Evolutionary conservation across 2,329 filamentous ascomycete species (phyloP), one percentile per base, ranked within the genome.

Genomic region (Polytolypa hystricis): DNA sequence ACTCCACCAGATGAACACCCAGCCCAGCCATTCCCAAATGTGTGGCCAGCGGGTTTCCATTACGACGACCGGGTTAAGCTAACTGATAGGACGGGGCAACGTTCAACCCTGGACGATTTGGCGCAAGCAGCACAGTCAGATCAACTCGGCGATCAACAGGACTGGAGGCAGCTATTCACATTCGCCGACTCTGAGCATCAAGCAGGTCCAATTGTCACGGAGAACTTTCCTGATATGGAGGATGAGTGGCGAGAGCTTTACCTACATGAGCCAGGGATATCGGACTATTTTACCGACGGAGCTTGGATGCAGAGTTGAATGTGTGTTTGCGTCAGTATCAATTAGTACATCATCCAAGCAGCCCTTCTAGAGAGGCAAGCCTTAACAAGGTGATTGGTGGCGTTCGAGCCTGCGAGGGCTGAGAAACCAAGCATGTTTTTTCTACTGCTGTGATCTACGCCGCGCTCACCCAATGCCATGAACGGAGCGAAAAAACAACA

Each of bases 211-310:
- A 54, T 61, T 43, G 49, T 54, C 4, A 48, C 58, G 30, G 60
- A 62, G 33, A 56, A 57, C 14, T 44, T 62, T 3, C 53, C 56
- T 4, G 58, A 63, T 32, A 48, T 63, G 38, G 60, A 63, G 44
- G 57, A 63, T 27, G 61, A 64, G 45, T 64, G 61, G 61, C 55
- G 61, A n/a, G 59, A 63, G 41, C 56, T 64, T 6, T 64, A 64
- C 37, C 58, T 59, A 52, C 58, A 62, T 41, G 60, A 64, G 37
- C 56, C 58, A 1, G 58, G 56, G 2, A 57, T 64, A 56, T 52
- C 58, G 11, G 60, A 63, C 45, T 50, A 62, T 21, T 50, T 64
- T 16, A 56, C 56, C 33, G 59, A 64, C 39, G 56, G 56, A 16
- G 53, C 54, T 14, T 63, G 60, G 60, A 52, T 61, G 40, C 57